Evolutionary conservation across 176 grass and related monocot species (phyloP).

Genomic region (Cenchrus purpureus): DNA sequence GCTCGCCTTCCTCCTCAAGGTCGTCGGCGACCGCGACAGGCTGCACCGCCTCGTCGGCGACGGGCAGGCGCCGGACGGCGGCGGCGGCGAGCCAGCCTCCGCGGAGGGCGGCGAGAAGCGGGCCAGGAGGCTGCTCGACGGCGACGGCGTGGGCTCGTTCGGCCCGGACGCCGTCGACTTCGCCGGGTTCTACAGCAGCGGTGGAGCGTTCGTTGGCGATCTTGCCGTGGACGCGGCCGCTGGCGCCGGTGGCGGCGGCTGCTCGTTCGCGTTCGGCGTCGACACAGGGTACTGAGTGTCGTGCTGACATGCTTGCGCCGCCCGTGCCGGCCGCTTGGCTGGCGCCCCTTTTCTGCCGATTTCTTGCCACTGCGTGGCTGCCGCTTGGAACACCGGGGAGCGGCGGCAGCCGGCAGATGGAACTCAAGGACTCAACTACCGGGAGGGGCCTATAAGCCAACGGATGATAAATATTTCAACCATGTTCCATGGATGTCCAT

Average conservation of each 20-base stretch:
- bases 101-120: conserved; percentile 47
- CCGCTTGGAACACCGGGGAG: conserved; percentile 8
- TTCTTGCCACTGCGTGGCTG: not conserved
- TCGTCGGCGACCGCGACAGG: conserved; percentile 58
- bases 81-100: not conserved
- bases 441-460: not conserved
- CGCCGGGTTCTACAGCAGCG: conserved; percentile 44
- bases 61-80: not conserved
- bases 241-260: conserved; percentile 35
- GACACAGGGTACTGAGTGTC: conserved; percentile 44
- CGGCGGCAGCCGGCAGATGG: not conserved
- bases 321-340: not conserved
- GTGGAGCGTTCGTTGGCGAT: conserved; percentile 10
- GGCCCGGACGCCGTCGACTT: conserved; percentile 43
- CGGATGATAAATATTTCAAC: not conserved
- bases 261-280: conserved; percentile 47
- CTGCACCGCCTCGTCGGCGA: conserved; percentile 59
- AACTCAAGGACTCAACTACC: not conserved
- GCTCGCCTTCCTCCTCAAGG: conserved; percentile 79
- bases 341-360: not conserved
- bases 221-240: conserved; percentile 31
- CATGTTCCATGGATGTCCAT: conserved; percentile 4
- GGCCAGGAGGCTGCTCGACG: conserved; percentile 42
- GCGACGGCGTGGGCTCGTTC: conserved; percentile 24
- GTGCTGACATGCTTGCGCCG: not conserved